phyloP scores from a whole-genome alignment of 169 alveolate genomes.

The Theileria orientalis region DNA sequence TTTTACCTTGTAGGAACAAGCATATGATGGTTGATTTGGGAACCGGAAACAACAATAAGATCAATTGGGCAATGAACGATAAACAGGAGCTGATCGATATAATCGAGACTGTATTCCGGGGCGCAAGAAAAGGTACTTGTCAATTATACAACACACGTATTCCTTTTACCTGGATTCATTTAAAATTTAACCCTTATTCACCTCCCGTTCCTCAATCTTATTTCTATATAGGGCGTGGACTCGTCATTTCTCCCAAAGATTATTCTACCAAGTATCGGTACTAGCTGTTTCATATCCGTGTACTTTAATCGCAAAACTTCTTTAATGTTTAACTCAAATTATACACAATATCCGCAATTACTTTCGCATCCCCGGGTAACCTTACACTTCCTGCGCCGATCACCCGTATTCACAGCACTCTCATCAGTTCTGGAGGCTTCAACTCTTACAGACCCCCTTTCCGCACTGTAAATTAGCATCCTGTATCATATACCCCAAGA shows the following conservation, averaged over 20 bases:
- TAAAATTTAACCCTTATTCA: not conserved
- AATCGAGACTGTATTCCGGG: constrained; percentile 94
- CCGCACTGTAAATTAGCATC: too few species aligned
- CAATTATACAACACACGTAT: not conserved
- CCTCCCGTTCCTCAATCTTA: not conserved
- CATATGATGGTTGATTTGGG: constrained; percentile 99
- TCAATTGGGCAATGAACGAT: constrained; percentile 96
- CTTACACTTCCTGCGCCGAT: too few species aligned
- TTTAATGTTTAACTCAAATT: not conserved
- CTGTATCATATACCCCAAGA: too few species aligned
- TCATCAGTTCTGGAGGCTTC: not conserved
- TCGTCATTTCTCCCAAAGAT: constrained; percentile 95
- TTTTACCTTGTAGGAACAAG: constrained; percentile 83
- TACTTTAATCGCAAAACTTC: constrained; percentile 1
- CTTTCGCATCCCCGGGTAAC: too few species aligned
- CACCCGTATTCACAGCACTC: not conserved
- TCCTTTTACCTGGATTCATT: not conserved
- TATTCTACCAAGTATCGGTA: constrained; percentile 91
- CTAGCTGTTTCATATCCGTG: constrained; percentile 55
- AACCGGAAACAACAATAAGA: constrained; percentile 98
- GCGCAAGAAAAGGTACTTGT: constrained; percentile 94
- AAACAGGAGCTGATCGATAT: constrained; percentile 97
- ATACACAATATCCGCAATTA: not conserved
- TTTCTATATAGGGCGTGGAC: constrained; percentile 83
- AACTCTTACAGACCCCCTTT: too few species aligned